These are phyloP conservation scores for Pontederia crassipes DNA, from an alignment of 176 grass and related monocot genomes.

Conservation along the genomic window DNA sequence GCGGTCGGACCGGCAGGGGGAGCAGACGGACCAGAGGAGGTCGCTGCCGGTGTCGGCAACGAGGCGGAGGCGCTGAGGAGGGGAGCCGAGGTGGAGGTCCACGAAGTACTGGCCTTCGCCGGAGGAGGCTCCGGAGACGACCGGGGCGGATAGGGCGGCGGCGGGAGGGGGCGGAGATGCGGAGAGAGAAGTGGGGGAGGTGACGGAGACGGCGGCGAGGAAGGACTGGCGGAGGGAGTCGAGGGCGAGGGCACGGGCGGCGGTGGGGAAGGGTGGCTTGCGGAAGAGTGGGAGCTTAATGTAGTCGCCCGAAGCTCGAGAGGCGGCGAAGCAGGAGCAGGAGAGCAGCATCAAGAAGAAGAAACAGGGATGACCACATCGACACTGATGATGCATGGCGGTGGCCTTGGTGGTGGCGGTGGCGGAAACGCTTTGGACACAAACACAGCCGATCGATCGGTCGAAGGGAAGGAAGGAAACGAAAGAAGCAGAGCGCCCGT, in stretches of 20 bases:
- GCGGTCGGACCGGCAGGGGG: background rate
- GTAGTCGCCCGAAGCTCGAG: background rate
- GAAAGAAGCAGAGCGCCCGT: too few species aligned
- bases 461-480: too few species aligned
- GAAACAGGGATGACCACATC: background rate
- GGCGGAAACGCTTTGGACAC: too few species aligned
- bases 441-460: too few species aligned
- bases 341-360: background rate
- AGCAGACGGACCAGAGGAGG: constrained; percentile 3
- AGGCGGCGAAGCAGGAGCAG: background rate
- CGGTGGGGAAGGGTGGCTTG: background rate
- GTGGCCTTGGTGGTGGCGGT: too few species aligned
- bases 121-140: background rate
- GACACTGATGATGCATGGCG: too few species aligned
- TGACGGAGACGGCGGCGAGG: background rate
- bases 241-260: background rate
- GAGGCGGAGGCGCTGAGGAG: background rate
- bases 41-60: constrained; percentile 7
- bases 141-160: background rate
- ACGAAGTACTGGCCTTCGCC: constrained; percentile 8
- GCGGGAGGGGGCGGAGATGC: background rate
- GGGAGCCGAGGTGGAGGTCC: background rate
- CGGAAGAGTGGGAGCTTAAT: constrained; percentile 1
- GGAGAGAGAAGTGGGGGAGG: background rate
- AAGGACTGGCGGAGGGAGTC: constrained; percentile 5